These are phyloP conservation scores for Colletotrichum theobromicola DNA, from an alignment of 2,329 filamentous ascomycete species.

Conservation along the genomic window DNA sequence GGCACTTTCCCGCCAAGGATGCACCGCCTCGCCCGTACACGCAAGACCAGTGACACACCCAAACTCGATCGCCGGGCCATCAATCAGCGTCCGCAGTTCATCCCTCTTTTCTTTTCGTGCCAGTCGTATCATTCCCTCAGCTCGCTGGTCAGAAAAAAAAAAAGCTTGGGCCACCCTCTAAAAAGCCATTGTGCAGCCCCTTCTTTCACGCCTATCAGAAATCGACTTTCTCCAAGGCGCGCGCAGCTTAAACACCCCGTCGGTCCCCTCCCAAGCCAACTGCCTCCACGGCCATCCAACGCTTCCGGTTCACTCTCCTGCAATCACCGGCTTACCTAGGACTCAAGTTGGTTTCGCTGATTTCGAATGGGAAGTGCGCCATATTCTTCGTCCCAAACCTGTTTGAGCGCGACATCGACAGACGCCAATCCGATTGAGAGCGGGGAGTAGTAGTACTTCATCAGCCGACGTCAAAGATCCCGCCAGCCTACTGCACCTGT, in stretches of 20 bases:
- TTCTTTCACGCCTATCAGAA: background rate
- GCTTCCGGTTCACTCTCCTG: background rate
- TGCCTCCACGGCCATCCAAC: background rate
- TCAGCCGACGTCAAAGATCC: background rate
- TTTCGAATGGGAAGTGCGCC: background rate
- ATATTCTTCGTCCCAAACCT: background rate
- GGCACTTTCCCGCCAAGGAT: slow-evolving; percentile 10
- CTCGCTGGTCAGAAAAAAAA: background rate
- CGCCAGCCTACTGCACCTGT: background rate
- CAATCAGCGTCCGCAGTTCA: slow-evolving; percentile 1
- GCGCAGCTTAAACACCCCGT: background rate
- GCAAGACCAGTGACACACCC: slow-evolving; percentile 11
- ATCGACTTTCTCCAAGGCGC: background rate
- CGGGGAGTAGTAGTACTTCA: background rate
- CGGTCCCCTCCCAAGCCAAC: background rate
- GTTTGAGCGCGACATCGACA: background rate
- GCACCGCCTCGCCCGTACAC: slow-evolving; percentile 13
- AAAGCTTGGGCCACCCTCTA: slow-evolving; percentile 15
- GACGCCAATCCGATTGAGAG: background rate
- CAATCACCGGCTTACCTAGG: background rate
- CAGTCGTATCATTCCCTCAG: background rate
- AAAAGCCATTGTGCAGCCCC: background rate
- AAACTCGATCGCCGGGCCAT: background rate
- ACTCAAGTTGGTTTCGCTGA: fast-evolving
- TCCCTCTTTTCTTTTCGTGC: background rate